phyloP scores from a whole-genome alignment of 2,329 filamentous ascomycete species.

The Colletotrichum truncatum region DNA sequence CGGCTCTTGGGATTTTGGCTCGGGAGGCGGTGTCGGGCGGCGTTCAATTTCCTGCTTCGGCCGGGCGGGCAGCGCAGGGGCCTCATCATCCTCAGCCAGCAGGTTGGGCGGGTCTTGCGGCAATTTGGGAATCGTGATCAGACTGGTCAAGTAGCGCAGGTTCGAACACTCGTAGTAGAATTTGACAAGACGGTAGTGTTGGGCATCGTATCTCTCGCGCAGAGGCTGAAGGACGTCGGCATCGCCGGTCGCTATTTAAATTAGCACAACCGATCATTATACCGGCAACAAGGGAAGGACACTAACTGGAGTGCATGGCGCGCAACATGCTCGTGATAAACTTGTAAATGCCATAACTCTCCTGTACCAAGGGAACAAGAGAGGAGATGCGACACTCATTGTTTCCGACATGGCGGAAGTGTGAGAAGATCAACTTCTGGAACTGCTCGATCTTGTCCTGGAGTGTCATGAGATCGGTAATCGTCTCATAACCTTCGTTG shows the following conservation, averaged over 20 bases:
- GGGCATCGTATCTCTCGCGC: slow-evolving; percentile 88
- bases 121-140: slow-evolving; percentile 96
- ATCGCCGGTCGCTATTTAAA: slow-evolving; percentile 79
- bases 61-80: slow-evolving; percentile 83
- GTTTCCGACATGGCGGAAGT: slow-evolving; percentile 90
- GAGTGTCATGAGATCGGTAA: slow-evolving; percentile 93
- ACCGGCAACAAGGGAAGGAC: neutral
- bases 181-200: slow-evolving; percentile 94
- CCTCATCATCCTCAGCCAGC: slow-evolving; percentile 83
- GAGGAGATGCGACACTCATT: slow-evolving; percentile 98
- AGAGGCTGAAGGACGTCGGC: slow-evolving; percentile 91
- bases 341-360: slow-evolving; percentile 99
- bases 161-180: slow-evolving; percentile 99
- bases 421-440: slow-evolving; percentile 97
- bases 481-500: slow-evolving; percentile 97
- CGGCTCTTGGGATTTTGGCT: slow-evolving; percentile 79
- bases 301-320: slow-evolving; percentile 93
- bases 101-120: slow-evolving; percentile 94
- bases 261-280: slow-evolving; percentile 33
- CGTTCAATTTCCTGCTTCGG: slow-evolving; percentile 79
- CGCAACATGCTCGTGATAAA: slow-evolving; percentile 99
- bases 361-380: slow-evolving; percentile 90
- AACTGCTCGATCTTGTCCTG: slow-evolving; percentile 99
- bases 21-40: slow-evolving; percentile 74
- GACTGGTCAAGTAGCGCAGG: slow-evolving; percentile 91